Evolutionary conservation across 768 basidiomycete species (phyloP).

Genomic region (Hydnum rufescens): DNA sequence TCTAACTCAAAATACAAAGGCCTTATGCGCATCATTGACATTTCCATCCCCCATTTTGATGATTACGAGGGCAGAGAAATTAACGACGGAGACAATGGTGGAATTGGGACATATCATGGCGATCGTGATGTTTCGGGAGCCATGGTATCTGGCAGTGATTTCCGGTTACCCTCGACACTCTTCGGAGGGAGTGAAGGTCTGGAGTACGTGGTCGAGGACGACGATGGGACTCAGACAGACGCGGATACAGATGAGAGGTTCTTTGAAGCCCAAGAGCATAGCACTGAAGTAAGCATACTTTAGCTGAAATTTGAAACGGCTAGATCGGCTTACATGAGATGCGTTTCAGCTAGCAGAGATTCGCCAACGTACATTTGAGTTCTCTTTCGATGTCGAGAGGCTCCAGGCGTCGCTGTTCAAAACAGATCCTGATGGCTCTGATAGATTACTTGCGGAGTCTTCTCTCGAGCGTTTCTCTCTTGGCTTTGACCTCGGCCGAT

Average conservation of each 20-base stretch:
- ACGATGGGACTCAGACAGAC: neutral
- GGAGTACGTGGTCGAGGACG: neutral
- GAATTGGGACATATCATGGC: conserved; percentile 8
- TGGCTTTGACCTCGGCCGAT: conserved; percentile 53
- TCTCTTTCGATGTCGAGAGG: conserved; percentile 72
- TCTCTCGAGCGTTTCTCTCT: conserved; percentile 61
- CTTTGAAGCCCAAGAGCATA: neutral
- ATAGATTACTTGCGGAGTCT: conserved; percentile 61
- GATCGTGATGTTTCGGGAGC: no score
- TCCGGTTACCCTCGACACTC: conserved; percentile 24
- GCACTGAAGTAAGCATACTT: neutral
- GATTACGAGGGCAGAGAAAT: no score
- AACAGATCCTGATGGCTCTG: conserved; percentile 32
- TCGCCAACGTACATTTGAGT: conserved; percentile 50
- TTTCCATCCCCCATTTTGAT: conserved; percentile 64
- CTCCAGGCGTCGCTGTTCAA: conserved; percentile 65
- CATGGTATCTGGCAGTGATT: neutral
- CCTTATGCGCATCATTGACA: conserved; percentile 81
- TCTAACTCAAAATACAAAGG: conserved; percentile 83
- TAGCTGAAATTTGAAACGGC: neutral
- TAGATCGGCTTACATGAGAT: neutral
- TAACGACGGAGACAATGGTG: no score
- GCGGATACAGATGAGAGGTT: neutral
- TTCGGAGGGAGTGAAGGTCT: conserved; percentile 21
- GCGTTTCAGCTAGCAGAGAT: conserved; percentile 8